Base-by-base conservation (phyloP, 768 basidiomycete genomes). In the Rossbeevera mucosa region DNA sequence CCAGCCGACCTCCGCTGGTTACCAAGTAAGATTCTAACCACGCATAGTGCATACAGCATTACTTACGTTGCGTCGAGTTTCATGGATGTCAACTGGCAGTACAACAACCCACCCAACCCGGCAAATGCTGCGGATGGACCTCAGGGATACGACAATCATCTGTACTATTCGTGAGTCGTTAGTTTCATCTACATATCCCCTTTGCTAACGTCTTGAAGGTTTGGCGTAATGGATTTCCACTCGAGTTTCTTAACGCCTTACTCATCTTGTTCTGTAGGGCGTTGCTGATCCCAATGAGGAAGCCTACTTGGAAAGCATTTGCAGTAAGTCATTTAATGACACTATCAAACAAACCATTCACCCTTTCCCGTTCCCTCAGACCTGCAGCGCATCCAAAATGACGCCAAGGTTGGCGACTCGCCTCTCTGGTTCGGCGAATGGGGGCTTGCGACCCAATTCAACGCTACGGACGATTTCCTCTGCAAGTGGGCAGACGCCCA, bases 31-130 rank as follows among this genome's bases (percentile, higher is more conserved):
- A 54, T 28, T 18, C 18, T 2, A 2, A 18, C 8, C 47, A n/a
- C 38, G 7, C 46, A 21, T 36, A 48, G 41, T 7, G 36, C 44
- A 28, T 13, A 11, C 16, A 36, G 33, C 49, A 30, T 12, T 21
- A 8, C 36, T 63, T 25, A 65, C 24, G 4, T 44, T 18, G 7
- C n/a, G 4, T 24, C 5, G 57, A 91, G 88, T 58, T 89, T 89
- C 64, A 90, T 90, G 87, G 87, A 91, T 57, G 61, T 86, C 44
- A 81, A 80, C 53, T 91, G 89, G 89, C 89, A 91, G 61, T 67
- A 74, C 64, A 76, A 84, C 59, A 75, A 80, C 66, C 85, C 81
- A 16, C 12, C 85, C 5, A 91, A 91, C 61, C 89, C 89, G 13
- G 81, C 83, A 7, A 73, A 81, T 46, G 87, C 83, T 22, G 76